Conservation (phyloP, 805 yeast species). For the Cyberlindnera euphorbiae region DNA sequence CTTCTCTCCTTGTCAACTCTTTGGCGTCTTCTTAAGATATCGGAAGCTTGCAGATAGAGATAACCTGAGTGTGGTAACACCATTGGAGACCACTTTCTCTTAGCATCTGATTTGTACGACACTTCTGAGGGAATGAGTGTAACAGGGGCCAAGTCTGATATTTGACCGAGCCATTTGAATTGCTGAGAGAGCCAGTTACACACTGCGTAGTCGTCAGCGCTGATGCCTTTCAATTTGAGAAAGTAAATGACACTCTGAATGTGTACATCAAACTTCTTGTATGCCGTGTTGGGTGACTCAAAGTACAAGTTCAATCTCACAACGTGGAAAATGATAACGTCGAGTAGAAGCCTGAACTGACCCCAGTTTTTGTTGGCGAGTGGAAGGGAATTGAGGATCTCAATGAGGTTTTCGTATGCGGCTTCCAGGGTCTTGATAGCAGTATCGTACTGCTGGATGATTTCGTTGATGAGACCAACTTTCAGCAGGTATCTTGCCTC, state of each 20-base stretch:
- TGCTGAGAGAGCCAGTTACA: slow-evolving; percentile 59
- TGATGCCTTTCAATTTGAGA: slow-evolving; percentile 27
- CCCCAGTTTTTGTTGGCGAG: slow-evolving; percentile 32
- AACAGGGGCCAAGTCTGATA: slow-evolving; percentile 45
- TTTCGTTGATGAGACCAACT: slow-evolving; percentile 45
- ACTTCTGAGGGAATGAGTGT: slow-evolving; percentile 34
- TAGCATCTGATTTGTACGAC: slow-evolving; percentile 28
- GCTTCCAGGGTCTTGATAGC: slow-evolving; percentile 48
- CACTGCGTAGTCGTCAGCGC: slow-evolving; percentile 27
- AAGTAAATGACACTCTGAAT: slow-evolving; percentile 43
- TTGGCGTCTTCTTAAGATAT: slow-evolving; percentile 27
- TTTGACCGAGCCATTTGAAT: slow-evolving; percentile 58
- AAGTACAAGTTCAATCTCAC: slow-evolving; percentile 54
- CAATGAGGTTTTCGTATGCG: slow-evolving; percentile 47
- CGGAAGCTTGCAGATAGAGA: slow-evolving; percentile 36
- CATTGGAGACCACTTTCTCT: slow-evolving; percentile 23
- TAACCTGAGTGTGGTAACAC: slow-evolving; percentile 42
- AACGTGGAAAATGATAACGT: slow-evolving; percentile 58
- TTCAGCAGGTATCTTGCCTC: slow-evolving; percentile 47
- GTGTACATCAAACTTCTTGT: slow-evolving; percentile 62
- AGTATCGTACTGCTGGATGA: slow-evolving; percentile 41
- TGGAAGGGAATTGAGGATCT: slow-evolving; percentile 30
- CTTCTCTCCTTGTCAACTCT: too few relatives aligned
- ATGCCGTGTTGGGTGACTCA: slow-evolving; percentile 55
- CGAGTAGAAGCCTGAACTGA: slow-evolving; percentile 48